Evolutionary conservation across 2,329 filamentous ascomycete genomes (phyloP), one percentile per base, ranked within the genome.

Genomic region (Aspergillus glaucus): DNA sequence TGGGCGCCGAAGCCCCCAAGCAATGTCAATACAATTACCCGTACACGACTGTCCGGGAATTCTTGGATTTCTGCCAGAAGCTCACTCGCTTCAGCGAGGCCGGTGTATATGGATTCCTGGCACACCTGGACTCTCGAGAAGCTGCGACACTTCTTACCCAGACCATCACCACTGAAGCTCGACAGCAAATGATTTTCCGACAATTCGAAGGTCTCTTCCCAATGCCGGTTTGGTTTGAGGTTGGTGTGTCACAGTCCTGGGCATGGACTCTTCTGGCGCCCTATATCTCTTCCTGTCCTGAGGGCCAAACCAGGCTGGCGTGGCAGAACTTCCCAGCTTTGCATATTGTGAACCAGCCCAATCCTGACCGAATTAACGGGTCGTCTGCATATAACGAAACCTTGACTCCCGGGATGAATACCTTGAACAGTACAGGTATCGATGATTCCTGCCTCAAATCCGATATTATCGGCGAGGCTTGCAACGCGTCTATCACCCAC

Each of bases 11-110:
- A 50, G 85, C 88, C 0, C 86, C 87, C 0, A 76, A 77, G 46
- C 85, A 89, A 64, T 93, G 88, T 73, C 84, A 79, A 0, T 94
- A 94, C 74, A 82, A 89, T 71, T 93, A 93, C 63, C 88, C 88
- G 1, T 87, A 82, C 62, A 80, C 73, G 48, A 90, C 81, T 28
- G 82, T 92, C 0, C 79, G 77, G 47, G 87, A 93, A 67, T 92
- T 82, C 62, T 75, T 93, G 59, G 88, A 93, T 72, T 93, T 93
- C 71, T 84, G 81, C 67, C 87, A 92, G 70, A 90, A 90, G 69
- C 71, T 93, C n/a, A 93, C 88, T 1, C 84, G 87, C 30, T 89
- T 80, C 68, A 87, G 87, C 44, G 88, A 93, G 66, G 79, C 84
- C 9, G 86, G 87, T 43, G 87, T 91, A 1, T 90, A 87, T 71